These are phyloP conservation scores for Haplosporangium sp. DNA, from an alignment of 371 early-diverging fungal genomes.

Conservation along the genomic window DNA sequence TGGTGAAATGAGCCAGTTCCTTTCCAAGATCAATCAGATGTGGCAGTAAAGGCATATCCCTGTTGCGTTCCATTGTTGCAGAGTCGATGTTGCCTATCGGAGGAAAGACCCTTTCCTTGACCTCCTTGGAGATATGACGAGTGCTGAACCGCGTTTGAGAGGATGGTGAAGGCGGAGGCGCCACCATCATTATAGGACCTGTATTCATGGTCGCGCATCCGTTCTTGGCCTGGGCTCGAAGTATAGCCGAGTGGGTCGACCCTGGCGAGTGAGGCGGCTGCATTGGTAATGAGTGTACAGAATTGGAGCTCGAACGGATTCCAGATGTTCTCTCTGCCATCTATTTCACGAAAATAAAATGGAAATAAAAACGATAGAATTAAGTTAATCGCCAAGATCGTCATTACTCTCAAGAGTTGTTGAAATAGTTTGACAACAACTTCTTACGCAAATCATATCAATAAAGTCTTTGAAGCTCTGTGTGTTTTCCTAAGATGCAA, in stretches of 20 bases:
- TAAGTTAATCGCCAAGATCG: not conserved
- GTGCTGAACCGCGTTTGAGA: conserved; percentile 14
- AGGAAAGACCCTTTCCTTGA: conserved; percentile 14
- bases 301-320: conserved; percentile 31
- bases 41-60: conserved; percentile 44
- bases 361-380: no score
- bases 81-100: conserved; percentile 21
- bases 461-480: conserved; percentile 61
- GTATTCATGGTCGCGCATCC: not conserved
- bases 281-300: conserved; percentile 25
- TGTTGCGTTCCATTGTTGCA: conserved; percentile 16
- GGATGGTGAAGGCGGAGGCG: conserved; percentile 22
- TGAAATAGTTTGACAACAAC: no score
- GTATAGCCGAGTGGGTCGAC: conserved; percentile 23
- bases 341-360: not conserved
- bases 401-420: not conserved
- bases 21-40: conserved; percentile 51
- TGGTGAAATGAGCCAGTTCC: conserved; percentile 47
- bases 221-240: conserved; percentile 21
- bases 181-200: conserved; percentile 14
- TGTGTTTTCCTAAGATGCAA: conserved; percentile 57
- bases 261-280: conserved; percentile 39
- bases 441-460: conserved; percentile 59
- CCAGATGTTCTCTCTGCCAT: conserved; percentile 7
- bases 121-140: not conserved